These are phyloP conservation scores for Lanmaoa rubissima DNA, from an alignment of 768 basidiomycete genomes.

Conservation along the genomic window DNA sequence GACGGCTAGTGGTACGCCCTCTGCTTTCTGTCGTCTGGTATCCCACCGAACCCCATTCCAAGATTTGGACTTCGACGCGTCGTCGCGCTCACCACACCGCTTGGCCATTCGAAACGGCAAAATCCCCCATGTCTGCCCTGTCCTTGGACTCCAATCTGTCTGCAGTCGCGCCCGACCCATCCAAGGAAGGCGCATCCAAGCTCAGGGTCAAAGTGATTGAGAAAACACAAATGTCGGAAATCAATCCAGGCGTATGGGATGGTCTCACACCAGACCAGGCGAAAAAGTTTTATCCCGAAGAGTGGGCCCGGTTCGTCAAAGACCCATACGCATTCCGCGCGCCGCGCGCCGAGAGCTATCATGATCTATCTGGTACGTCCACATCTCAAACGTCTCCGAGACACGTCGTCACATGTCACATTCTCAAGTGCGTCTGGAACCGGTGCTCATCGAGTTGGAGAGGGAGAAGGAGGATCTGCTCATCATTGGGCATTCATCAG, in stretches of 20 bases:
- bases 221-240: conserved; percentile 96
- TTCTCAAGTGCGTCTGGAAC: conserved; percentile 82
- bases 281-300: conserved; percentile 85
- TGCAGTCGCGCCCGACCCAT: neutral
- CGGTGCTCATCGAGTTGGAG: conserved; percentile 89
- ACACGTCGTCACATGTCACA: neutral
- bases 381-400: neutral
- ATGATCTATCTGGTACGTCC: conserved; percentile 78
- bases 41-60: neutral
- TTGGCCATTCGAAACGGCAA: conserved; percentile 77
- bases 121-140: conserved; percentile 11
- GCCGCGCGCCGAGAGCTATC: conserved; percentile 95
- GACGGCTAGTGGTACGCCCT: conserved; percentile 61
- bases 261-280: conserved; percentile 90
- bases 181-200: conserved; percentile 18
- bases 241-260: conserved; percentile 98
- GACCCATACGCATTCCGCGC: conserved; percentile 94
- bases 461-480: conserved; percentile 91
- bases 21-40: neutral
- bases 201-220: conserved; percentile 82
- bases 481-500: conserved; percentile 96
- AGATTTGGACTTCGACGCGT: conserved; percentile 98
- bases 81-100: conserved; percentile 92
- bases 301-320: conserved; percentile 89
- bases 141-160: conserved; percentile 7